These are phyloP conservation scores for Epichloe amarillans DNA, from an alignment of 2,329 filamentous ascomycete genomes.

Conservation along the genomic window DNA sequence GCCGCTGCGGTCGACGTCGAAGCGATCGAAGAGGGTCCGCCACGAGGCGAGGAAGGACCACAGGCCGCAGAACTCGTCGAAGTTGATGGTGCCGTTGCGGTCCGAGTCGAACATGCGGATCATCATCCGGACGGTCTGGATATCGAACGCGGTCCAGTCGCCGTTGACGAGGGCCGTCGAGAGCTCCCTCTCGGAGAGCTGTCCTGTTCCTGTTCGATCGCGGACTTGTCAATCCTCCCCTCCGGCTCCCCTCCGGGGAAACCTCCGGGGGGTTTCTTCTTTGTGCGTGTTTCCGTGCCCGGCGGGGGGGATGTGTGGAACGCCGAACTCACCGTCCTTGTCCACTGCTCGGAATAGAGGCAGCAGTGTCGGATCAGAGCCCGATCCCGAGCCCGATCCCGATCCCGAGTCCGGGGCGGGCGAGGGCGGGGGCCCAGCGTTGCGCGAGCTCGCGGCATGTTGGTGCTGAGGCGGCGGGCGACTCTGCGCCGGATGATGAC, in stretches of 20 bases:
- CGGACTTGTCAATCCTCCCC: background rate
- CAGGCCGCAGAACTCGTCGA: constrained; percentile 89
- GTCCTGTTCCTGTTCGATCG: constrained; percentile 48
- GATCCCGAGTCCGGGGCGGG: constrained; percentile 38
- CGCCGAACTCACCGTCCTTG: constrained; percentile 49
- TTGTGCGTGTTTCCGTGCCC: background rate
- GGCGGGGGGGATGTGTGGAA: no score
- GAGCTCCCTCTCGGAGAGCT: constrained; percentile 76
- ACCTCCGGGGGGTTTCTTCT: background rate
- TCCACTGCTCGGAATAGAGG: constrained; percentile 86
- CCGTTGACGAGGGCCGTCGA: constrained; percentile 87
- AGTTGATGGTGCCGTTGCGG: constrained; percentile 76
- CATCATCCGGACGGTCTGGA: constrained; percentile 95
- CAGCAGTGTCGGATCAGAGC: constrained; percentile 60
- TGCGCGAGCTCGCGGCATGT: constrained; percentile 40
- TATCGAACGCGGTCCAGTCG: constrained; percentile 88
- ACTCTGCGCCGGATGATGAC: constrained; percentile 5
- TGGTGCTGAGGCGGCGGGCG: constrained; percentile 24
- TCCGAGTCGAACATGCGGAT: constrained; percentile 98
- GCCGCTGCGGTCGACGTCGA: constrained; percentile 76
- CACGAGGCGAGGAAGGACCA: constrained; percentile 95
- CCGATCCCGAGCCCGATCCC: constrained; percentile 27
- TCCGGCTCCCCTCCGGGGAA: no score
- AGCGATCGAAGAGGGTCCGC: constrained; percentile 88
- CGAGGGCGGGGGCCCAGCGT: constrained; percentile 50